A percentile compares a stretch with the other conserved stretches of the same genome.
Conservation (phyloP, 805 yeast species). For the Metschnikowia drakensbergensis region DNA sequence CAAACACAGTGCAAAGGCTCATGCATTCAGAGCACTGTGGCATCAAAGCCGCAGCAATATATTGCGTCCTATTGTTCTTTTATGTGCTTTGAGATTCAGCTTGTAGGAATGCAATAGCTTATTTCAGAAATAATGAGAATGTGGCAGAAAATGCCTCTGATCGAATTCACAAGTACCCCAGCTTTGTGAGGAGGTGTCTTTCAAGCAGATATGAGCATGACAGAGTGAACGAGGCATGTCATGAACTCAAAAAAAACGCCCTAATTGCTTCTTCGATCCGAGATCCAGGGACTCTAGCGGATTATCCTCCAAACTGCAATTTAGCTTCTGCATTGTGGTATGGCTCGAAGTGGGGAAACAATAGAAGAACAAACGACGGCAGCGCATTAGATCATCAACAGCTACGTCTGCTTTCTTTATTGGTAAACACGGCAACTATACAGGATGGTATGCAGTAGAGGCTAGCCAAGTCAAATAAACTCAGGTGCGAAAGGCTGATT, state of each 20-base stretch:
- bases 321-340: not conserved
- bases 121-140: not conserved
- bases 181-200: no score
- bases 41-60: not conserved
- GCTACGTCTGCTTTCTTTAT: not conserved
- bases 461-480: not conserved
- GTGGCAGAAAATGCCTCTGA: not conserved
- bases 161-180: not conserved
- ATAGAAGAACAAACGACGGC: not conserved
- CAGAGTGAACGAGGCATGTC: no score
- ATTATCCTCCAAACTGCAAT: not conserved
- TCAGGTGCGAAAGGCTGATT: not conserved
- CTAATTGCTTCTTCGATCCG: not conserved
- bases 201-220: no score
- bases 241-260: no score
- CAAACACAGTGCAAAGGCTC: not conserved
- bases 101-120: not conserved
- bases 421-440: not conserved
- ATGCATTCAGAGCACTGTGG: not conserved
- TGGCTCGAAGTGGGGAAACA: not conserved
- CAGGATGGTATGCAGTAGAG: not conserved
- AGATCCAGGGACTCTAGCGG: not conserved
- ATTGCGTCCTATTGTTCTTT: not conserved
- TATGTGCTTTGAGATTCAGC: not conserved
- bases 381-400: not conserved